Percentiles rank a stretch among this genome's conserved stretches.
phyloP scores from a whole-genome alignment of 768 basidiomycete genomes.

The Leccinum fibrillosum region DNA sequence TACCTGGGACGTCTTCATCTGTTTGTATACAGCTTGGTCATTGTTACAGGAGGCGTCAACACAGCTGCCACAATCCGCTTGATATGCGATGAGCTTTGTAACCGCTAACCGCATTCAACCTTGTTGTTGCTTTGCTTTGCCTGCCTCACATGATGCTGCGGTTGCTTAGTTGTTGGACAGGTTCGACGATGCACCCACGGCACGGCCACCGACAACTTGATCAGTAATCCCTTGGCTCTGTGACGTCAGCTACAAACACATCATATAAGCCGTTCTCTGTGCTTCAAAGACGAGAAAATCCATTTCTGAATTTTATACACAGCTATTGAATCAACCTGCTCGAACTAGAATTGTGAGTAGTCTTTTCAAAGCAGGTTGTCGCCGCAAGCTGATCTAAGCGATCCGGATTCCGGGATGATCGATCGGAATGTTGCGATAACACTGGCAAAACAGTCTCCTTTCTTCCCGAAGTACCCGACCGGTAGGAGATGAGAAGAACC shows the following conservation, averaged over 20 bases:
- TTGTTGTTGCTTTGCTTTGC: slow-evolving; percentile 51
- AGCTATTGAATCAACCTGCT: too few species aligned
- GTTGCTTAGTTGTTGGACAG: slow-evolving; percentile 35
- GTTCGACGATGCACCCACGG: neutral
- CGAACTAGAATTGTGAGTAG: too few species aligned
- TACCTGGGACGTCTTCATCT: slow-evolving; percentile 47
- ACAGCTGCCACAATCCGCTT: neutral
- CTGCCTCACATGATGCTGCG: slow-evolving; percentile 40
- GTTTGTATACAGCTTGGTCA: neutral
- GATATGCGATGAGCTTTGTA: neutral
- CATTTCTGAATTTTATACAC: neutral
- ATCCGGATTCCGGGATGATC: neutral
- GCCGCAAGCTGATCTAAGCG: neutral
- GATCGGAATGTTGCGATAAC: neutral
- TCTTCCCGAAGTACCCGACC: slow-evolving; percentile 37
- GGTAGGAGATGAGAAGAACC: slow-evolving; percentile 62
- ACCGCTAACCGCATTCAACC: slow-evolving; percentile 60
- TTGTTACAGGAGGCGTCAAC: neutral
- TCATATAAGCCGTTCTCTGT: neutral
- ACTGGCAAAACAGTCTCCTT: neutral
- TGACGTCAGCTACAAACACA: neutral
- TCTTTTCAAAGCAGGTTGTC: too few species aligned
- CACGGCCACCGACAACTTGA: too few species aligned
- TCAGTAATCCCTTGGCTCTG: neutral
- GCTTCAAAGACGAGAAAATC: neutral